Evolutionary conservation across 352 stramenopile species (phyloP).

Genomic region (Phytophthora litchii): DNA sequence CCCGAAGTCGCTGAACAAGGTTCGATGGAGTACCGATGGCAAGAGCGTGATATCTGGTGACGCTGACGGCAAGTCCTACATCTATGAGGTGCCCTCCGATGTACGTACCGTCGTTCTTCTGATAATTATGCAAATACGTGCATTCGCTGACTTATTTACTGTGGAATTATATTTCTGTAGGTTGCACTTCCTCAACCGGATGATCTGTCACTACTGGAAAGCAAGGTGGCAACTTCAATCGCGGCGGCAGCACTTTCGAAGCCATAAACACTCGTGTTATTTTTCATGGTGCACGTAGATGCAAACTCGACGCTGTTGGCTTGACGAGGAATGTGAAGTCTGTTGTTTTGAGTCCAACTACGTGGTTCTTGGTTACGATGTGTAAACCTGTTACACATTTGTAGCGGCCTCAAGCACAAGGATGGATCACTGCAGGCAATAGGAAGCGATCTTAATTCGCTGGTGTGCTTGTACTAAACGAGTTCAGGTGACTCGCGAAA

Average conservation of each 20-base stretch:
- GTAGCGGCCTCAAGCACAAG: too few species aligned
- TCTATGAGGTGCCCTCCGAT: slow-evolving; percentile 83
- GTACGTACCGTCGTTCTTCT: slow-evolving; percentile 48
- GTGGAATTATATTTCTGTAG: slow-evolving; percentile 29
- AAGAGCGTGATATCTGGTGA: slow-evolving; percentile 84
- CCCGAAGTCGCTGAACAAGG: slow-evolving; percentile 82
- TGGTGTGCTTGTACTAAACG: too few species aligned
- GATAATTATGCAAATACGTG: too few species aligned
- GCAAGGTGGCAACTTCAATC: slow-evolving; percentile 64
- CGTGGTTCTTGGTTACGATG: too few species aligned
- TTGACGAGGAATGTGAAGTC: slow-evolving; percentile 30
- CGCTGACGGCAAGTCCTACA: slow-evolving; percentile 68
- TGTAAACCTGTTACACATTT: too few species aligned
- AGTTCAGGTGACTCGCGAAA: neutral
- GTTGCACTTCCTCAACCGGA: slow-evolving; percentile 70
- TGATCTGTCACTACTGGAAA: slow-evolving; percentile 64
- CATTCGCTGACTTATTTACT: slow-evolving; percentile 11
- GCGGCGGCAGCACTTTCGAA: slow-evolving; percentile 51
- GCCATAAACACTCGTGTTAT: slow-evolving; percentile 34
- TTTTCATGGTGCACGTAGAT: slow-evolving; percentile 26
- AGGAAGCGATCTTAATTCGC: too few species aligned
- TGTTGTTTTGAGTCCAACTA: slow-evolving; percentile 21
- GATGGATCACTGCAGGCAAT: too few species aligned
- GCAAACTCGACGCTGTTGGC: slow-evolving; percentile 11
- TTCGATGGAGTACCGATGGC: slow-evolving; percentile 81